Evolutionary conservation across 139 green algal species (phyloP).

Genomic region (Medakamo hakoo): DNA sequence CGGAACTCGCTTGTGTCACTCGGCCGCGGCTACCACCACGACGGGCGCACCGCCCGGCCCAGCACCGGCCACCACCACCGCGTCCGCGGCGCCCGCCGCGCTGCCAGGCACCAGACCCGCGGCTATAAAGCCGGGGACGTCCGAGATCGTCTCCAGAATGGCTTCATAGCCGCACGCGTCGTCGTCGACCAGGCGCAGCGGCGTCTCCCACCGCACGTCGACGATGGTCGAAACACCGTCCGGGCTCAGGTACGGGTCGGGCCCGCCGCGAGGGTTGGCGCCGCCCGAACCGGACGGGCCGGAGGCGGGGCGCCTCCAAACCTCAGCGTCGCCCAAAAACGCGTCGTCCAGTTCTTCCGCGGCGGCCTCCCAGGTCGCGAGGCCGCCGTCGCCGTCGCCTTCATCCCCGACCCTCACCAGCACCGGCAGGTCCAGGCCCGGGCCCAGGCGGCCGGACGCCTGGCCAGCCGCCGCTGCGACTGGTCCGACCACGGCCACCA

Average conservation of each 20-base stretch:
- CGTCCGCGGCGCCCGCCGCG: too few species aligned
- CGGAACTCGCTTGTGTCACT: too few species aligned
- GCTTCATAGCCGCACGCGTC: neutral
- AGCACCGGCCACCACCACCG: neutral
- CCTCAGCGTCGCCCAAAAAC: conserved; percentile 68
- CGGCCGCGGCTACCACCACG: too few species aligned
- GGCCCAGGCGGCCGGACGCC: conserved; percentile 39
- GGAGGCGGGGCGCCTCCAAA: conserved; percentile 51
- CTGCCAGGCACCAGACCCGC: neutral
- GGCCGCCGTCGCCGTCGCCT: too few species aligned
- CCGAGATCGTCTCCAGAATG: neutral
- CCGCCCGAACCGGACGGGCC: neutral
- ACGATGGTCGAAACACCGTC: conserved; percentile 19
- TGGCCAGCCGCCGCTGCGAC: neutral
- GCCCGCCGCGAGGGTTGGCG: conserved; percentile 15
- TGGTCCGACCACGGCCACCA: neutral
- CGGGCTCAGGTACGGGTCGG: conserved; percentile 13
- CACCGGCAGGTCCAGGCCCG: conserved; percentile 51
- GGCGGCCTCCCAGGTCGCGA: conserved; percentile 47
- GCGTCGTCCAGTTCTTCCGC: conserved; percentile 66
- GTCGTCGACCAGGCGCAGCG: neutral
- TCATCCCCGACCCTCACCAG: too few species aligned
- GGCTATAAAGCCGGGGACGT: neutral
- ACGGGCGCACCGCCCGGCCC: too few species aligned
- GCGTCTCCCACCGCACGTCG: conserved; percentile 22